These are phyloP conservation scores for Capsicum rhomboideum DNA, from an alignment of 257 asterid species.

Conservation along the genomic window DNA sequence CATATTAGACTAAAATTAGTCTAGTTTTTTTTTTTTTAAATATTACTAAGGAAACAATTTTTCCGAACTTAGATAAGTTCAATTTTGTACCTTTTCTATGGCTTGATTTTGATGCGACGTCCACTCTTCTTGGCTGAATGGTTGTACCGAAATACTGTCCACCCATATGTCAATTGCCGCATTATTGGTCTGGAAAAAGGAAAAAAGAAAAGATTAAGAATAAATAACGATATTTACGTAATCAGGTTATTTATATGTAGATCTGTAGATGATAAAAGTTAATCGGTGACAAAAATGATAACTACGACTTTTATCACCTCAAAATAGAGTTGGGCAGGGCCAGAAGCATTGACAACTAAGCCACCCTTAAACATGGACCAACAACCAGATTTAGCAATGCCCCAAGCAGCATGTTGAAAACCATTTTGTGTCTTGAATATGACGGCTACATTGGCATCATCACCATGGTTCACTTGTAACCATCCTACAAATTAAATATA, in stretches of 20 bases:
- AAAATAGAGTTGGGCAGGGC: conserved; percentile 23
- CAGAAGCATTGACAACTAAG: conserved; percentile 14
- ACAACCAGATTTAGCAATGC: conserved; percentile 27
- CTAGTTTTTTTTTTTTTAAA: too few relatives aligned
- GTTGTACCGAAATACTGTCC: conserved; percentile 49
- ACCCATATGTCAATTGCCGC: conserved; percentile 12
- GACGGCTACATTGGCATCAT: conserved; percentile 21
- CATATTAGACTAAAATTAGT: not conserved
- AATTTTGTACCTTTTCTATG: conserved; percentile 30
- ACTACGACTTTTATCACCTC: not conserved
- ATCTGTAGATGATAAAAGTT: not conserved
- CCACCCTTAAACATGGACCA: conserved; percentile 51
- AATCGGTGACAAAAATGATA: not conserved
- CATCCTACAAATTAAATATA: conserved; percentile 20
- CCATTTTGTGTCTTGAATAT: conserved; percentile 6
- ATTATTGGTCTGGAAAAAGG: conserved; percentile 8
- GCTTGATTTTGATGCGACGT: conserved; percentile 34
- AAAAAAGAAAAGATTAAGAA: not conserved
- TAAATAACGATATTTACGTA: not conserved
- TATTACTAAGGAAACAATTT: too few relatives aligned
- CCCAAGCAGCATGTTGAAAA: conserved; percentile 16
- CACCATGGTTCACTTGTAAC: conserved; percentile 28
- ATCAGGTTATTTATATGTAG: not conserved
- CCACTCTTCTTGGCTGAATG: conserved; percentile 56
- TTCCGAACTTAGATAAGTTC: too few relatives aligned